Conservation (phyloP, 129 eudicot species). For the Artemisia tridentata region DNA sequence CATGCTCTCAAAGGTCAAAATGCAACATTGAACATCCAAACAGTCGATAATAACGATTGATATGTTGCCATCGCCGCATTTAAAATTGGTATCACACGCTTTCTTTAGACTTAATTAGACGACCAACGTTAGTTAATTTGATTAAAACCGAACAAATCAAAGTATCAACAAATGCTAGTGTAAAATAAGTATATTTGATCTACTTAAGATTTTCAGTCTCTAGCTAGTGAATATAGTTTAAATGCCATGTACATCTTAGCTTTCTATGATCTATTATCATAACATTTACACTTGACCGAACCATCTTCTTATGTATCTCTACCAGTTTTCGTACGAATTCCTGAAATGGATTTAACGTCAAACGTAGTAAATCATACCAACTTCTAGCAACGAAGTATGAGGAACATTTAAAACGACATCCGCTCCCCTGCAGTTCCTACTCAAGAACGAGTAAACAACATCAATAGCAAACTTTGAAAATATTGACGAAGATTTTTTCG, state of each 20-base stretch:
- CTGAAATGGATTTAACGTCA: slow-evolving; percentile 12
- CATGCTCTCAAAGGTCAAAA: too few relatives aligned
- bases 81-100: too few relatives aligned
- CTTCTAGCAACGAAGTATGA: slow-evolving; percentile 52
- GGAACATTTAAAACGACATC: slow-evolving; percentile 55
- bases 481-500: slow-evolving; percentile 46
- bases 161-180: neutral
- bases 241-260: slow-evolving; percentile 27
- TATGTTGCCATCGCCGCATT: too few relatives aligned
- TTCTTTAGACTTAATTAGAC: neutral
- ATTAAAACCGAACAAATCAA: too few relatives aligned
- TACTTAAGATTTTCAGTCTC: slow-evolving; percentile 6
- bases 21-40: too few relatives aligned
- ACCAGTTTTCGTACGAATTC: neutral
- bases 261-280: slow-evolving; percentile 22
- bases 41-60: too few relatives aligned
- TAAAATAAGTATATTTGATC: neutral
- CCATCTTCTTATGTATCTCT: neutral
- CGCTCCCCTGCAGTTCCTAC: slow-evolving; percentile 54
- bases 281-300: slow-evolving; percentile 26
- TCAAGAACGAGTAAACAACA: slow-evolving; percentile 46
- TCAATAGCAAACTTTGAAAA: slow-evolving; percentile 49
- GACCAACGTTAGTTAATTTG: too few relatives aligned
- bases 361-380: slow-evolving; percentile 59
- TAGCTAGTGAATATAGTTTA: neutral